Conservation (phyloP, 257 asterid species). For the Solanum gandarillasii region DNA sequence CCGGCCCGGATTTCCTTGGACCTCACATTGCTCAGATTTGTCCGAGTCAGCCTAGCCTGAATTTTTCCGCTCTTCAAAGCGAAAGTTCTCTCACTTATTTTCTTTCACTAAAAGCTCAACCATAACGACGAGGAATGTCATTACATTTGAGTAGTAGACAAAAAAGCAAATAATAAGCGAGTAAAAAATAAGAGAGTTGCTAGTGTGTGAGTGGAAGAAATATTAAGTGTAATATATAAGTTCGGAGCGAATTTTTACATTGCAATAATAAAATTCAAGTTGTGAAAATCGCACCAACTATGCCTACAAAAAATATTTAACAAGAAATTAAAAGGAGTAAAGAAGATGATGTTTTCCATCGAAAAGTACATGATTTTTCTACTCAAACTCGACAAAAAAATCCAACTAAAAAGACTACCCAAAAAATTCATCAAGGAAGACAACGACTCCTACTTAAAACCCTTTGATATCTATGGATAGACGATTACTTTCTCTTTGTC, state of each 20-base stretch:
- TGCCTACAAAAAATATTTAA: not conserved
- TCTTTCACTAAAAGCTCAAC: not conserved
- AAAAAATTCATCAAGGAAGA: not conserved
- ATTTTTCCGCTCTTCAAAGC: too few species aligned
- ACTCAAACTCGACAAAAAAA: not conserved
- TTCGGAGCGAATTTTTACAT: too few species aligned
- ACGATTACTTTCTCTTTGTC: not conserved
- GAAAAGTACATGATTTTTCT: too few species aligned
- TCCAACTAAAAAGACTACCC: not conserved
- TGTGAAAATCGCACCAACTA: not conserved
- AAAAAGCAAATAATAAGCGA: too few species aligned
- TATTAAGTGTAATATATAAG: not conserved
- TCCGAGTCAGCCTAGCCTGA: not conserved
- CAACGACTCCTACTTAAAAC: not conserved
- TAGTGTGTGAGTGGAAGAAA: not conserved
- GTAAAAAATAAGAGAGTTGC: too few species aligned
- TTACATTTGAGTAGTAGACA: not conserved
- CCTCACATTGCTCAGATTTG: not conserved
- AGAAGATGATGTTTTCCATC: not conserved
- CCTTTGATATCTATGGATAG: not conserved
- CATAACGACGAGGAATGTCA: not conserved
- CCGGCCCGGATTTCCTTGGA: not conserved
- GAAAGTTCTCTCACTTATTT: not conserved
- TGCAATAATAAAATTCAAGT: too few species aligned
- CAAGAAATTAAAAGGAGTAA: not conserved